Evolutionary conservation across 257 asterid species (phyloP), one percentile per base, ranked within the genome.

Genomic region (Eustoma russellianum): DNA sequence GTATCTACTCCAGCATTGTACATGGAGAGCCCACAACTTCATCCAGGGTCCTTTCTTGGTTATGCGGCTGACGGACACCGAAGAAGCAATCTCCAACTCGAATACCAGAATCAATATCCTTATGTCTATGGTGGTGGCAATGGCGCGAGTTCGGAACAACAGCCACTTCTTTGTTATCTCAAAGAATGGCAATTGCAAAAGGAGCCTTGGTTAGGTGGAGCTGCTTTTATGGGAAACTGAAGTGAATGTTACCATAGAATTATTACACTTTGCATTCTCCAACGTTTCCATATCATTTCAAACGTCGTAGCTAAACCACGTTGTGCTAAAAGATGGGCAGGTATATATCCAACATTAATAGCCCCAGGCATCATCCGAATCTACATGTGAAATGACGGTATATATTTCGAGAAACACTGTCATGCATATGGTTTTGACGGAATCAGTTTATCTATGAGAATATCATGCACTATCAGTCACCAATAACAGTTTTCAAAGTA

Each of bases 121-220:
- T 78, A 76, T 52, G 70, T 63, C 1, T 74, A 77, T 56, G 83
- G 83, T 52, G 66, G 55, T 55, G 90, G 79, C 7, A 66, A 62
- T 62, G 55, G 78, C n/a, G n/a, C n/a, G n/a, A n/a, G n/a, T n/a
- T n/a, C n/a, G n/a, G 86, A 85, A 63, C 83, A 82, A 60, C 83
- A 66, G n/a, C 73, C 74, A 1, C 80, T 82, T 28, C 52, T 82
- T 70, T 85, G 80, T 52, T 68, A 79, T 70, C 94, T 82, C 11
- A 88, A 85, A 69, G 94, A 88, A 44, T 72, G 91, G 75, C 80
- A 79, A 19, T 53, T 80, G 48, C 88, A 77, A 50, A 64, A 77
- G 5, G 86, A 74, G 34, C 59, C 78, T 10, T 89, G 77, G 13
- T 55, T 64, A 5, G 75, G 79, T 63, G 90, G 87, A 50, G 73